Conservation (phyloP, 495 filamentous ascomycete genomes). For the Cercophora samala region DNA sequence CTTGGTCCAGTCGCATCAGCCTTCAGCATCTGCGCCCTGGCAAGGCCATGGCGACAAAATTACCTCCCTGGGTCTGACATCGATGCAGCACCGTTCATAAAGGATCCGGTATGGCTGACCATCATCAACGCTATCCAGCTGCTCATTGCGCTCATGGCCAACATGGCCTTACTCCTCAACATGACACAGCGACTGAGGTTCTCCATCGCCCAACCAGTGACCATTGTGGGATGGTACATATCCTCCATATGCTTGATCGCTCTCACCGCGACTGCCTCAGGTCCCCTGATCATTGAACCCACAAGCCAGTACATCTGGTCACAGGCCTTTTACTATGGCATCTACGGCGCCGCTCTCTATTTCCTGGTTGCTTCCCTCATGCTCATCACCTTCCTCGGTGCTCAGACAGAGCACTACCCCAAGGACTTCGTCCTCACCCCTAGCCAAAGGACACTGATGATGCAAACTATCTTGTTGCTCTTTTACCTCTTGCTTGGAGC, state of each 20-base stretch:
- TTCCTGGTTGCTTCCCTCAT: conserved; percentile 70
- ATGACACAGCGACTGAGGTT: conserved; percentile 80
- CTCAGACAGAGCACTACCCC: conserved; percentile 58
- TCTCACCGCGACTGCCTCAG: conserved; percentile 55
- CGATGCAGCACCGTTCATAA: conserved; percentile 50
- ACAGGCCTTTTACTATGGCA: conserved; percentile 78
- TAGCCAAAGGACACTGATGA: conserved; percentile 78
- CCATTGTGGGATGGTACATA: conserved; percentile 58
- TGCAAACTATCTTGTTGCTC: conserved; percentile 78
- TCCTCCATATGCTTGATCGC: conserved; percentile 61
- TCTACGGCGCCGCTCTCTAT: conserved; percentile 73
- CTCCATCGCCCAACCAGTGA: conserved; percentile 70
- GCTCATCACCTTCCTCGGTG: conserved; percentile 65
- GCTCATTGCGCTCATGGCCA: conserved; percentile 64
- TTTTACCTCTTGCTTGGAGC: conserved; percentile 73
- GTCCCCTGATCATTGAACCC: conserved; percentile 45
- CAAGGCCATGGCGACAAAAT: conserved; percentile 67
- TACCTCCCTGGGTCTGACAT: conserved; percentile 48
- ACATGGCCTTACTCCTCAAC: conserved; percentile 72
- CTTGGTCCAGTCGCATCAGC: conserved; percentile 78
- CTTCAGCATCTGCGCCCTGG: conserved; percentile 76
- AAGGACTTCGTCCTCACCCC: conserved; percentile 69
- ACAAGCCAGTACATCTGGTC: conserved; percentile 57
- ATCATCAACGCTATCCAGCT: conserved; percentile 74
- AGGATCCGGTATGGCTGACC: conserved; percentile 70